phyloP scores from a whole-genome alignment of 2,329 filamentous ascomycete species.

The Diaporthe australafricana region DNA sequence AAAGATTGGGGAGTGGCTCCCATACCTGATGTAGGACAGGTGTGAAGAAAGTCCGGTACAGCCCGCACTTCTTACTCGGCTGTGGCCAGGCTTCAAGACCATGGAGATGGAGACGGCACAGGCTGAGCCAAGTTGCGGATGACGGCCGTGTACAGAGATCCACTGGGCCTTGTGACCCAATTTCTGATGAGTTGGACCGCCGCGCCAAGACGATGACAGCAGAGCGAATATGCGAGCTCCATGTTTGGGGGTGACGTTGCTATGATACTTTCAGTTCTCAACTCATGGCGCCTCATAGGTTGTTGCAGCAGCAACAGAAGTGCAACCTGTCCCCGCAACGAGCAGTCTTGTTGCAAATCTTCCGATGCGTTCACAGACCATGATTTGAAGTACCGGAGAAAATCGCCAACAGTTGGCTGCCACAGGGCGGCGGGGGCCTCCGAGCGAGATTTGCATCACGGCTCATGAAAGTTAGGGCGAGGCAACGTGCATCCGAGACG shows the following conservation, averaged over 20 bases:
- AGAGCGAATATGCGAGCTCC: not conserved
- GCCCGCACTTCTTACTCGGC: not conserved
- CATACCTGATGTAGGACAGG: not conserved
- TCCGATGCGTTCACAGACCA: not conserved
- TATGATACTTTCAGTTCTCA: not conserved
- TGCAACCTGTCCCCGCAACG: not conserved
- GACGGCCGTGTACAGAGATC: not conserved
- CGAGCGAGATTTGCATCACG: not conserved
- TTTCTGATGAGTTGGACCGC: not conserved
- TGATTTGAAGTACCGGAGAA: not conserved
- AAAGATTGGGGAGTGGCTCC: not conserved
- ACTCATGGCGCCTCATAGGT: not conserved
- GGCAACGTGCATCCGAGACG: conserved; percentile 12
- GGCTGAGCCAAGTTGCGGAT: not conserved
- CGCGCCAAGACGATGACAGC: conserved; percentile 23
- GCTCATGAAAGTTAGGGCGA: not conserved
- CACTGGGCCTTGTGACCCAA: conserved; percentile 1
- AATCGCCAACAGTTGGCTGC: not conserved
- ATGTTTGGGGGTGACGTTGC: conserved; percentile 3
- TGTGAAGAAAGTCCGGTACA: not conserved
- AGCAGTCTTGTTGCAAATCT: not conserved
- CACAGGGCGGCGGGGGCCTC: not conserved
- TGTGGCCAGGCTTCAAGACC: not conserved
- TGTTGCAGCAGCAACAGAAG: not conserved
- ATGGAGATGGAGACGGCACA: not conserved